Evolutionary conservation across 805 yeast genomes (phyloP).

Genomic region (Pichia exigua): DNA sequence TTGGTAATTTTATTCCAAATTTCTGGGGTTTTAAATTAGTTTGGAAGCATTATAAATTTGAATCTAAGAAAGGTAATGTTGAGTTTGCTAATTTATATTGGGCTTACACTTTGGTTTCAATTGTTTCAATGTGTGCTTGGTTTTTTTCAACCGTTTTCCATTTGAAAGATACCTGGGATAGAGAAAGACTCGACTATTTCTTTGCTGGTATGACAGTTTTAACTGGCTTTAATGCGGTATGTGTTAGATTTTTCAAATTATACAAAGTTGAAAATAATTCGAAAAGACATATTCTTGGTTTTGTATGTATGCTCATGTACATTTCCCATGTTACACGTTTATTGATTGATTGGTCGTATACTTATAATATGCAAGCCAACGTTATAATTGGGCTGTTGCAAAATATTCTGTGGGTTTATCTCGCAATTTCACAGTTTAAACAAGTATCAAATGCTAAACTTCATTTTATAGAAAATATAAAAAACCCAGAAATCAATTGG

Average conservation of each 20-base stretch:
- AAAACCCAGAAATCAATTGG: constrained; percentile 30
- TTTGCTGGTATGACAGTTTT: constrained; percentile 88
- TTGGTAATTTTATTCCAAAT: constrained; percentile 63
- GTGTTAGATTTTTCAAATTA: constrained; percentile 51
- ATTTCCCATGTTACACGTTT: constrained; percentile 59
- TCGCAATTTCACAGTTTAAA: constrained; percentile 27
- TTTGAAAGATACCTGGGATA: constrained; percentile 66
- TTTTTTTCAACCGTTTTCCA: constrained; percentile 78
- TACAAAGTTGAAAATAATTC: constrained; percentile 31
- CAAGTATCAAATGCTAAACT: constrained; percentile 13
- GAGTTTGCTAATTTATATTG: constrained; percentile 25
- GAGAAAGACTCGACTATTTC: constrained; percentile 86
- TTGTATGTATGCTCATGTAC: constrained; percentile 43
- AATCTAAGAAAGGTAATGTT: constrained; percentile 13
- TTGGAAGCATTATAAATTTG: constrained; percentile 16
- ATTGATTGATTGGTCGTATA: constrained; percentile 73
- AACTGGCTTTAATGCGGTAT: constrained; percentile 65
- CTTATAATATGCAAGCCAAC: constrained; percentile 91
- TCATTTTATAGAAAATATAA: constrained; percentile 17
- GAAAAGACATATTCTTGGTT: constrained; percentile 31
- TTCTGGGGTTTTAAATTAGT: constrained; percentile 36
- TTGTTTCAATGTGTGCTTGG: constrained; percentile 84
- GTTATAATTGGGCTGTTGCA: constrained; percentile 72
- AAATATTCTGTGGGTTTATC: constrained; percentile 45
- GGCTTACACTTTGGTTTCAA: constrained; percentile 41